phyloP scores from a whole-genome alignment of 2,329 filamentous ascomycete genomes.

The Pseudocercospora eumusae region DNA sequence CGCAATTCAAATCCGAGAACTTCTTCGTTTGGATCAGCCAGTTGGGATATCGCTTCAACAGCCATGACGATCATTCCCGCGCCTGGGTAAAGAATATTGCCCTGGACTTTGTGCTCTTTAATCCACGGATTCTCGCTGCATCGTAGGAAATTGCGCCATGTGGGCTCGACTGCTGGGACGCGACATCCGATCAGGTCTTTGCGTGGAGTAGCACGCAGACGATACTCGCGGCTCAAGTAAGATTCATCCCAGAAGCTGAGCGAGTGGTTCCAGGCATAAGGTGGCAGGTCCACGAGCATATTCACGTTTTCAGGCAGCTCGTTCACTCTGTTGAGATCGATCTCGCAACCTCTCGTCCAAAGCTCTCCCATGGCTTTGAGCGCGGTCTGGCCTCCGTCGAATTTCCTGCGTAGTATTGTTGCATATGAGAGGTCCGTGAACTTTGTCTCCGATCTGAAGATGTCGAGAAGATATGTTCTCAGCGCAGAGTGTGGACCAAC shows the following conservation, averaged over 20 bases:
- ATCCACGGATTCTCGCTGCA: constrained; percentile 21
- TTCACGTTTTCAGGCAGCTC: not conserved
- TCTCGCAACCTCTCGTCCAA: constrained; percentile 1
- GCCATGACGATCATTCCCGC: constrained; percentile 20
- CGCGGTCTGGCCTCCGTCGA: constrained; percentile 3
- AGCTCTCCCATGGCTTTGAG: constrained; percentile 14
- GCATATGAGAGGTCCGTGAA: constrained; percentile 4
- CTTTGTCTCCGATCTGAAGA: constrained; percentile 3
- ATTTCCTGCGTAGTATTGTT: constrained; percentile 8
- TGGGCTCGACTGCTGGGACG: constrained; percentile 16
- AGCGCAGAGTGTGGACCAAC: constrained; percentile 22
- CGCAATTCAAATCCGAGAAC: constrained; percentile 18
- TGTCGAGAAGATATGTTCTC: constrained; percentile 9
- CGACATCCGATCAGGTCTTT: constrained; percentile 21
- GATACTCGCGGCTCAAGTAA: constrained; percentile 13
- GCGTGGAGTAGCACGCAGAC: constrained; percentile 14
- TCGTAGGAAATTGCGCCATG: constrained; percentile 22
- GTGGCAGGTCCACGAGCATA: constrained; percentile 21
- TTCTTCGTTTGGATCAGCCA: constrained; percentile 4
- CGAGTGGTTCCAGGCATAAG: constrained; percentile 22
- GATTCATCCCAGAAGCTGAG: constrained; percentile 21
- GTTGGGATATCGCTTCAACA: constrained; percentile 19
- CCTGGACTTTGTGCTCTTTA: constrained; percentile 19
- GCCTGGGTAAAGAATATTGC: constrained; percentile 18
- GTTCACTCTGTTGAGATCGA: constrained; percentile 13